These are phyloP conservation scores for Leucogyrophana mollusca DNA, from an alignment of 768 basidiomycete genomes.

Conservation along the genomic window DNA sequence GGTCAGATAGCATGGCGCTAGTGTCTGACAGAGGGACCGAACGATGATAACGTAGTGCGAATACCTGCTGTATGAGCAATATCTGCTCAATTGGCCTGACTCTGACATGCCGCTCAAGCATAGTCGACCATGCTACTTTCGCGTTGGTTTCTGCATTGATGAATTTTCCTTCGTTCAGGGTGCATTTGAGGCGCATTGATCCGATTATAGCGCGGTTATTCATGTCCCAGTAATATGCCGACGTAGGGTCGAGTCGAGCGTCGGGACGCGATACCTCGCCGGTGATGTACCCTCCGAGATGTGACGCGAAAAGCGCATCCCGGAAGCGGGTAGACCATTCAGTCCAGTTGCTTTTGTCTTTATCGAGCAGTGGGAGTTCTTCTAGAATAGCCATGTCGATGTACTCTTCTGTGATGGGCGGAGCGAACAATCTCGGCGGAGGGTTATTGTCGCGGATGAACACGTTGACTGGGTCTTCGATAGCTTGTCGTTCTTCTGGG, in stretches of 20 bases:
- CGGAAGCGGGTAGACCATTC: not conserved
- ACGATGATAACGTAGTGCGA: constrained; percentile 8
- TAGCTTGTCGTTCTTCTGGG: no score
- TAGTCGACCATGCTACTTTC: constrained; percentile 4
- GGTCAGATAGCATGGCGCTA: constrained; percentile 4
- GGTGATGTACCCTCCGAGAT: not conserved
- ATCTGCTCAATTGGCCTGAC: constrained; percentile 14
- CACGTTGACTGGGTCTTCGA: no score
- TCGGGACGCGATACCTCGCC: not conserved
- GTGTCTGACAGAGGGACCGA: constrained; percentile 2
- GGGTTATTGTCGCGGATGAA: no score
- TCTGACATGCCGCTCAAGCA: constrained; percentile 13
- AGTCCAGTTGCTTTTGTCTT: not conserved
- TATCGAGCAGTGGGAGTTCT: not conserved
- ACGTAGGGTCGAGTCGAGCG: not conserved
- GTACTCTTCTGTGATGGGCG: no score
- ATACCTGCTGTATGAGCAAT: constrained; percentile 13
- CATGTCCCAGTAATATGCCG: not conserved
- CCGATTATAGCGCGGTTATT: not conserved
- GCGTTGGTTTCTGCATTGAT: not conserved
- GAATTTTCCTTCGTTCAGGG: not conserved
- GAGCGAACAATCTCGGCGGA: no score
- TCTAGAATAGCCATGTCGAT: no score
- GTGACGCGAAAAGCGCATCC: not conserved
- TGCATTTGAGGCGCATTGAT: not conserved